Base-by-base conservation (phyloP, 2,329 filamentous ascomycete genomes). In the Zymoseptoria pseudotritici region DNA sequence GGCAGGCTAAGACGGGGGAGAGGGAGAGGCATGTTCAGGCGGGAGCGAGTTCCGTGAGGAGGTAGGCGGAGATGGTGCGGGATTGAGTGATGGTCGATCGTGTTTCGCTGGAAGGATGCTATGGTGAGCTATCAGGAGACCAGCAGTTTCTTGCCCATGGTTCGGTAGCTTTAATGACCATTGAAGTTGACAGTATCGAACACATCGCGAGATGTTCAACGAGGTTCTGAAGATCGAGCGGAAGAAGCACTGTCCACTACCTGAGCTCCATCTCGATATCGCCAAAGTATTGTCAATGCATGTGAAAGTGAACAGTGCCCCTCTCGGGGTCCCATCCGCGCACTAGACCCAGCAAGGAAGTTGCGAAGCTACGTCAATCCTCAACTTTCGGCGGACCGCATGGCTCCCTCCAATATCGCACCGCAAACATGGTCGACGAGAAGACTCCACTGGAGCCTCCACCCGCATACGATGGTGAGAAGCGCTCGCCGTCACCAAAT, bases 371-470 rank as follows among this genome's bases (percentile, higher is more conserved):
- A 46, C 36, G 36, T 46, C 36, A 46, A 46, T n/a, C 36, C 17
- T 6, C 11, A 17, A 46, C 36, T 17, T 46, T n/a, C n/a, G 36
- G 36, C 13, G 13, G 17, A 46, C 4, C 36, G 5, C 36, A 46
- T 46, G n/a, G 50, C 22, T 53, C 52, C 22, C 5, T n/a, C 19
- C 26, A 7, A 53, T 4, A 19, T 10, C 8, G 19, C 20, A 29
- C 17, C 52, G 52, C 52, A 53, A 65, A 10, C 21, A 72, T 71
- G 67, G 59, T 61, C 26, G 70, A 74, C 65, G 58, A 69, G 29
- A 75, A 75, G 62, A 64, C 64, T 11, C 74, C 75, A 13, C 63
- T 73, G 26, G 75, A 77, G n/a, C 75, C 76, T 49, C 77, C 77
- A 46, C 77, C 77, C 19, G 72, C 75, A 19, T 79, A 79, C 67